Base-by-base conservation (phyloP, 1,284 basidiomycete genomes). In the Cryptococcus neoformans region DNA sequence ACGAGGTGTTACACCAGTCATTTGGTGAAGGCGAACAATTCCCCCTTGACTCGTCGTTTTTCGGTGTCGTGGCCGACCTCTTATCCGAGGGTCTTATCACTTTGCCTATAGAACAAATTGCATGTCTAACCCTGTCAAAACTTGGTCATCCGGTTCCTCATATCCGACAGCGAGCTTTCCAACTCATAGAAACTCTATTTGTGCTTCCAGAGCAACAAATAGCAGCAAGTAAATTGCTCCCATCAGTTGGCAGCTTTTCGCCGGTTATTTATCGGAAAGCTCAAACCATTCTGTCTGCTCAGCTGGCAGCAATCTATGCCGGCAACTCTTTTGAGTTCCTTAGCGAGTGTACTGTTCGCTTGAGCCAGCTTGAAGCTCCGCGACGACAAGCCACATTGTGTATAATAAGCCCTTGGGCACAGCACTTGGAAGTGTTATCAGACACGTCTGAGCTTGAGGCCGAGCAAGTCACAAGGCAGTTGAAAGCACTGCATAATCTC, bases 111-210 rank as follows among this genome's bases (percentile, higher is more conserved):
- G 81, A 85, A 6, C 90, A 95, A 68, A 80, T 86, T 9, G 82
- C 86, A n/a, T 93, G 88, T 65, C 81, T 95, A 4, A 89, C 88
- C 0, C 78, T 96, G 9, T 86, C 89, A 17, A 95, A 95, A 72
- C 82, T 97, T 3, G 89, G 89, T 39, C 89, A 95, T 72, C 84
- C 85, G 2, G 81, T 85, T 37, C 67, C 82, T 2, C 80, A 82
- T 36, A 85, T 88, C 45, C 86, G 93, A 6, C 82, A 83, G n/a
- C 83, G 84, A 49, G 88, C 93, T 0, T 88, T 94, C 72, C 82
- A 85, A 58, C 83, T 91, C 58, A 80, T 94, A n/a, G 86, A 90
- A 63, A 82, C 83, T 16, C 82, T 88, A 46, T 86, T 90, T 60
- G 83, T 85, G 35, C 73, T 71, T 11, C 64, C 68, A 0, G 44